Evolutionary conservation across 768 basidiomycete genomes (phyloP), one percentile per base, ranked within the genome.

Genomic region (Hypholoma fasciculare): DNA sequence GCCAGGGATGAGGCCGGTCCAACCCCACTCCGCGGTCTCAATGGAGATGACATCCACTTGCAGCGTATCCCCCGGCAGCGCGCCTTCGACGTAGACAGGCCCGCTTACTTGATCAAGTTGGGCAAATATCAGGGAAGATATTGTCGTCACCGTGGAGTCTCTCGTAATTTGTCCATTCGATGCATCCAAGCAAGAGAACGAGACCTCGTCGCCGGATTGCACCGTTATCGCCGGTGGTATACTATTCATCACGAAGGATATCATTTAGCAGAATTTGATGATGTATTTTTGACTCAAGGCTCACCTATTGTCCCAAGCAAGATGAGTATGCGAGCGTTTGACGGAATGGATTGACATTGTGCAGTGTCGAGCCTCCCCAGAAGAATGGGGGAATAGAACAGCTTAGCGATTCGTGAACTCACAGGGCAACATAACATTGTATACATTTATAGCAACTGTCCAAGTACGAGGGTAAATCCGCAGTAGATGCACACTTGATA

Each of bases 291-390:
- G 30, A 34, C 6, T 34, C 2, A 23, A 23, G 23, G 23, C 67
- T 38, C 61, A 83, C 85, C 80, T 84, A 59, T 85, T 82, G 62
- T 86, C 83, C 83, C 84, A 86, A 51, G 80, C 80, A 3, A 85
- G 75, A 66, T 86, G 82, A 38, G 69, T 74, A 57, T 85, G 82
- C 4, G 75, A 66, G 27, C 82, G 79, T 60, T 78, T 79, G 58
- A 86, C 74, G 46, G 78, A 66, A 68, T 87, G 84, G 55, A 86
- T 83, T 26, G 84, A 69, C 65, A 67, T 65, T 46, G 52, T 58
- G 26, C 8, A n/a, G 20, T 23, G 40, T 42, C 13, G 40, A 12
- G 30, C 6, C 40, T 16, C 16, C 40, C 40, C 16, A 6, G 1
- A 42, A 14, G 13, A 6, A 42, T 7, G 27, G 26, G 26, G 48